Conservation (phyloP, 2,329 filamentous ascomycete genomes). For the Emmonsia crescens region DNA sequence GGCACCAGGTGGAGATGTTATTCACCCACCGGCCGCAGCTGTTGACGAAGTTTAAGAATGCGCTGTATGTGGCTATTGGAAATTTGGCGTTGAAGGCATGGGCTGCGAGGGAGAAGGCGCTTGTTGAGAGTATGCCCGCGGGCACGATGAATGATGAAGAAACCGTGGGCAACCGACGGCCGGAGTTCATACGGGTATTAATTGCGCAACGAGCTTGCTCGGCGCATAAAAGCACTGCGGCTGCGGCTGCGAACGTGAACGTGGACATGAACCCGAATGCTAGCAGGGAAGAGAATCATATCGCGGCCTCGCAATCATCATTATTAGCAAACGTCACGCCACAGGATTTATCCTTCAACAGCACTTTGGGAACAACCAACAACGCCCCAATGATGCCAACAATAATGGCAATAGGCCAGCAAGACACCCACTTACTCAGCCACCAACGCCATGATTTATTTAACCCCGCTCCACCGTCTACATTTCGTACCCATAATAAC, state of each 20-base stretch:
- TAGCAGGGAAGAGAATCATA: background rate
- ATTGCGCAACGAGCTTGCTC: background rate
- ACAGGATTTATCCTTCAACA: background rate
- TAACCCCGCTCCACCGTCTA: background rate
- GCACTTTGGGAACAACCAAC: background rate
- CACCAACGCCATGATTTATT: background rate
- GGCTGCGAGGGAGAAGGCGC: background rate
- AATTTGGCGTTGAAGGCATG: background rate
- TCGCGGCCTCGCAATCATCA: background rate
- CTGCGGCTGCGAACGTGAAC: background rate
- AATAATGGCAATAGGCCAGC: background rate
- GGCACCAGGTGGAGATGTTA: slow-evolving; percentile 32
- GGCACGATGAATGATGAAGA: background rate
- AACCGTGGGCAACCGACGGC: background rate
- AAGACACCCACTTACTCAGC: background rate
- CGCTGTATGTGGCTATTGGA: slow-evolving; percentile 18
- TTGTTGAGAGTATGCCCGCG: background rate
- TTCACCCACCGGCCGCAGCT: slow-evolving; percentile 35
- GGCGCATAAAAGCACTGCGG: background rate
- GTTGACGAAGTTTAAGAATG: slow-evolving; percentile 23
- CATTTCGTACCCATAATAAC: background rate
- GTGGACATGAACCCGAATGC: too few species aligned
- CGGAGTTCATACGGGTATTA: background rate
- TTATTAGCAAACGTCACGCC: background rate
- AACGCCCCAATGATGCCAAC: background rate